Evolutionary conservation across 345 rosid species (phyloP), one percentile per base, ranked within the genome.

Genomic region (Diplotaxis tenuifolia): DNA sequence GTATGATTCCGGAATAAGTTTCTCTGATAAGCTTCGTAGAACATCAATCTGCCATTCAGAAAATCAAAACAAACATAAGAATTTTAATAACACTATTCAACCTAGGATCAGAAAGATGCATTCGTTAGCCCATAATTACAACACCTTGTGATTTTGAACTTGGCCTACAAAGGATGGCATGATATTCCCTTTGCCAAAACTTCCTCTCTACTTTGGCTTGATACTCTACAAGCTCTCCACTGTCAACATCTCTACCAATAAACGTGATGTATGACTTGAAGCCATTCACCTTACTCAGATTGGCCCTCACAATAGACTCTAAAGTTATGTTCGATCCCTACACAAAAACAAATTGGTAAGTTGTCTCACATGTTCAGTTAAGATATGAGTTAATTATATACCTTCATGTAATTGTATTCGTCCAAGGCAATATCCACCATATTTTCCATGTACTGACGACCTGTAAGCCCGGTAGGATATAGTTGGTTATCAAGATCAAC

Each of bases 1-100:
- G 82, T 92, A 92, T 6, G 99, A 90, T 74, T 96, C 94, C 73
- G 94, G 7, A 4, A 14, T 14, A 42, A 38, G 45, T 38, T 9
- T 34, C 2, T 34, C 12, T 34, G 47, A 14, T 14, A 42, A 42
- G 16, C 49, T 42, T 38, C n/a, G 45, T 42, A 42, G 49, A 14
- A 42, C 18, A 14, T 42, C 49, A 42, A 42, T 5, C 49, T 42
- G 49, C 18, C 16, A 42, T 42, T 42, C 49, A 42, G 18, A 14
- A 42, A 42, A 42, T 38, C 38, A 42, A 42, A 42, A 42, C 47
- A 11, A 38, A 38, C 47, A 49, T 49, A 47, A 49, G 21, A 49
- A 49, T 19, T 2, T 49, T n/a, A 49, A 58, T 15, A 25, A 28
- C 36, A n/a, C n/a, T 25, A 57, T 58, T 3, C n/a, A 27, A 57